These are phyloP conservation scores for Auriscalpium vulgare DNA, from an alignment of 768 basidiomycete species.

Conservation along the genomic window DNA sequence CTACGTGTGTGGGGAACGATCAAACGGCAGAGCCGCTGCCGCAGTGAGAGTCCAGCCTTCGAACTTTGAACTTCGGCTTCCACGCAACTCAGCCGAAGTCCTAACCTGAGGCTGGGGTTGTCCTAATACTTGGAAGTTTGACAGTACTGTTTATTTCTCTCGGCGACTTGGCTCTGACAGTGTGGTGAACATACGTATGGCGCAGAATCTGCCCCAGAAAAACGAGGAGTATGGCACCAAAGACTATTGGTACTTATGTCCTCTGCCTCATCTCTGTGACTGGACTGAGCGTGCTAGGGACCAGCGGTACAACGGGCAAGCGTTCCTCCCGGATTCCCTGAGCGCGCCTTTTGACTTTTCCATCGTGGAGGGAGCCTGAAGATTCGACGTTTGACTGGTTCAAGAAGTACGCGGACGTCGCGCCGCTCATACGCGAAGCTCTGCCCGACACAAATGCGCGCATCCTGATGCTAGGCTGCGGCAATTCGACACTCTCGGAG, in stretches of 20 bases:
- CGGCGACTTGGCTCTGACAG: background rate
- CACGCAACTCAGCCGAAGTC: no score
- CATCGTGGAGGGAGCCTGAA: conserved; percentile 40
- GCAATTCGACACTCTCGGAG: conserved; percentile 75
- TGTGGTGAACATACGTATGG: background rate
- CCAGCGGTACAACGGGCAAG: conserved; percentile 50
- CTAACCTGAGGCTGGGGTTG: background rate
- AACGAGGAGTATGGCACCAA: conserved; percentile 65
- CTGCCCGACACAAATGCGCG: conserved; percentile 53
- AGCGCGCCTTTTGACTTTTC: conserved; percentile 1
- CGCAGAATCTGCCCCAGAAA: conserved; percentile 38
- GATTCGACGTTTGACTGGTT: conserved; percentile 80
- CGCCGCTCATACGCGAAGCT: conserved; percentile 47
- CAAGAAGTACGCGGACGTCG: conserved; percentile 72
- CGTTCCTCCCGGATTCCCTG: background rate
- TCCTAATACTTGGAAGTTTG: background rate
- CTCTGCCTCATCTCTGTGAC: background rate
- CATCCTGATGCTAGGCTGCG: conserved; percentile 79
- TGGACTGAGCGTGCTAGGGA: conserved; percentile 32
- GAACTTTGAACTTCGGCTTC: no score
- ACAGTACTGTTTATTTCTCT: background rate
- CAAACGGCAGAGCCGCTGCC: no score
- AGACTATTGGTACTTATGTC: conserved; percentile 51
- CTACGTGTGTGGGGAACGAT: no score
- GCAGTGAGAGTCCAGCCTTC: no score